Percentiles rank a stretch among this genome's conserved stretches.
These are phyloP conservation scores for Pleurotus tuber-regium DNA, from an alignment of 768 basidiomycete species.

Conservation along the genomic window DNA sequence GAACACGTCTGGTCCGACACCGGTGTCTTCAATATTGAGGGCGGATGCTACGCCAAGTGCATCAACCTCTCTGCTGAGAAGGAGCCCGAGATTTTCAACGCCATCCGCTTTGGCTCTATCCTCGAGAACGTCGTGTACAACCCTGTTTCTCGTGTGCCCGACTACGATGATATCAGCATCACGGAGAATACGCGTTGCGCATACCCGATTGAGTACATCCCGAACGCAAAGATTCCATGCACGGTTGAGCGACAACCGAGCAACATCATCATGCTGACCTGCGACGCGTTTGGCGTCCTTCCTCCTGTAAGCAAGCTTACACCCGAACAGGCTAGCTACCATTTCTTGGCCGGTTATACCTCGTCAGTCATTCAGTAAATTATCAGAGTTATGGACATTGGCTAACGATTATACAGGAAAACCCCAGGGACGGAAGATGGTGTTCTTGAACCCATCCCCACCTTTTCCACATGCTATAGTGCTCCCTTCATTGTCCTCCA, in stretches of 20 bases:
- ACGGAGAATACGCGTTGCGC: conserved; percentile 99
- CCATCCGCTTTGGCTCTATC: conserved; percentile 93
- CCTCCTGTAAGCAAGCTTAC: conserved; percentile 93
- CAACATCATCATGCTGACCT: conserved; percentile 96
- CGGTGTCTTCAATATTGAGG: conserved; percentile 99
- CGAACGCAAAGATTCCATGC: conserved; percentile 94
- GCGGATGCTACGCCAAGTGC: conserved; percentile 98
- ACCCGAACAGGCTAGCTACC: conserved; percentile 94
- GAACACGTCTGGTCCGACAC: conserved; percentile 99
- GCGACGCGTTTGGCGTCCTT: conserved; percentile 97
- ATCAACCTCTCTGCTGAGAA: conserved; percentile 96
- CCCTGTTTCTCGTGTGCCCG: conserved; percentile 74
- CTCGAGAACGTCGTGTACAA: conserved; percentile 99
- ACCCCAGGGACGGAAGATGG: conserved; percentile 99
- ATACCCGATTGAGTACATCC: conserved; percentile 97
- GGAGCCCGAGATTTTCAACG: conserved; percentile 96
- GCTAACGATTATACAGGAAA: conserved; percentile 52
- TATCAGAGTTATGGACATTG: not conserved
- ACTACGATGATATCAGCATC: conserved; percentile 95
- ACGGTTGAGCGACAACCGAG: conserved; percentile 81
- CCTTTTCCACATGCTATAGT: conserved; percentile 98
- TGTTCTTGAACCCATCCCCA: conserved; percentile 96
- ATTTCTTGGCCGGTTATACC: conserved; percentile 96
- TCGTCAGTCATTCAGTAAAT: conserved; percentile 48
- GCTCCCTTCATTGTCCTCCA: conserved; percentile 99